These are phyloP conservation scores for Solanum infundibuliforme DNA, from an alignment of 257 asterid genomes.

Conservation along the genomic window DNA sequence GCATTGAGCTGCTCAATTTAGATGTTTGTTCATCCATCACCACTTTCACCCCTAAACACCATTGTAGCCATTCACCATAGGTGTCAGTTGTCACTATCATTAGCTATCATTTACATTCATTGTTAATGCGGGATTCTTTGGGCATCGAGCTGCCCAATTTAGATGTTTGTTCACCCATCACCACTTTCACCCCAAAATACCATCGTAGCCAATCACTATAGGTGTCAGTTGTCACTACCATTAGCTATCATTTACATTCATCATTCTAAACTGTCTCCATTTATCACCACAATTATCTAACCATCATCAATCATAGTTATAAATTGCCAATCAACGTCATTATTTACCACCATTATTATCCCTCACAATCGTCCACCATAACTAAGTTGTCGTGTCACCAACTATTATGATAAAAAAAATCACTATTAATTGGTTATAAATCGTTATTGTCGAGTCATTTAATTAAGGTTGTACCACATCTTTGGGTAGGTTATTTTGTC, in stretches of 20 bases:
- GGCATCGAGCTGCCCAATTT: background rate
- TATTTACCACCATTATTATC: background rate
- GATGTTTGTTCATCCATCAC: no score
- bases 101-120: no score
- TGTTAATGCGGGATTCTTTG: background rate
- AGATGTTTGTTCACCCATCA: background rate
- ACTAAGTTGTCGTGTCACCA: no score
- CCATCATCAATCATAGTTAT: background rate
- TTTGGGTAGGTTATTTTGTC: background rate
- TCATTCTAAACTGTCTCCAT: background rate
- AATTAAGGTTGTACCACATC: background rate
- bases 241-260: background rate
- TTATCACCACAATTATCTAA: background rate
- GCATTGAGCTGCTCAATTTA: no score
- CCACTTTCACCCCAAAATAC: background rate
- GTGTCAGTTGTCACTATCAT: no score
- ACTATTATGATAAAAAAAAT: background rate
- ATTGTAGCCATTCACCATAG: no score
- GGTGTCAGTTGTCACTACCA: background rate
- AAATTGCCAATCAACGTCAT: background rate
- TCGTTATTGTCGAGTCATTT: background rate
- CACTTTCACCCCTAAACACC: no score
- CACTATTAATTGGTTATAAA: background rate
- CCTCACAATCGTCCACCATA: background rate
- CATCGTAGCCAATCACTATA: background rate